Conservation (phyloP, 306 rosid genomes). For the Myrica gale region DNA sequence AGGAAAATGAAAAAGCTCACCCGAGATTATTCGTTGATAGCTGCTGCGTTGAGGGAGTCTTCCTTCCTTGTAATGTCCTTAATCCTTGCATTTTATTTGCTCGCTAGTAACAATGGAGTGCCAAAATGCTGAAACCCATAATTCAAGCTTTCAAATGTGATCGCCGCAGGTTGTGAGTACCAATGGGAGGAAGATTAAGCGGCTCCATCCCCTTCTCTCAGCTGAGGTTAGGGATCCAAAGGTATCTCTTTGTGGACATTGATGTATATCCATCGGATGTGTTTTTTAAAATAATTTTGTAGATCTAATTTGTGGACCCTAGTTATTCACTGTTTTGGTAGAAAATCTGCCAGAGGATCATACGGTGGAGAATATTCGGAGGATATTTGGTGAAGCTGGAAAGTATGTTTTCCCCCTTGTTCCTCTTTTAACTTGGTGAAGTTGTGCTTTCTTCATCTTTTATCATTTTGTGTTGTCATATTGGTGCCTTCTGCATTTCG, state of each 20-base stretch:
- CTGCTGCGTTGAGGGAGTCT: conserved; percentile 75
- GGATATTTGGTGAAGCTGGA: conserved; percentile 82
- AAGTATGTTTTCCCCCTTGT: conserved; percentile 45
- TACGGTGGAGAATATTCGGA: conserved; percentile 69
- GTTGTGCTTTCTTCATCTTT: conserved; percentile 4
- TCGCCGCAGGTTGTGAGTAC: conserved; percentile 69
- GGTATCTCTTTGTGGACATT: conserved; percentile 51
- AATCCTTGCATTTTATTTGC: conserved; percentile 21
- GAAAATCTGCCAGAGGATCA: conserved; percentile 90
- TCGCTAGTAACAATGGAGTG: conserved; percentile 24
- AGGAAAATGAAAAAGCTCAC: conserved; percentile 79
- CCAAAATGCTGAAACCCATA: conserved; percentile 19
- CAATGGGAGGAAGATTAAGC: conserved; percentile 81
- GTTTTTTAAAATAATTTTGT: conserved; percentile 10
- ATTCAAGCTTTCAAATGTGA: conserved; percentile 15
- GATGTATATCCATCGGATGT: background rate
- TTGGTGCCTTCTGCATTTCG: conserved; percentile 13
- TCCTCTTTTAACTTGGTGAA: conserved; percentile 3
- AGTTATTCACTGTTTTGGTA: conserved; percentile 89
- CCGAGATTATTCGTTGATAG: conserved; percentile 49
- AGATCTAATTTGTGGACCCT: conserved; percentile 49
- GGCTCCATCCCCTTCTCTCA: conserved; percentile 58
- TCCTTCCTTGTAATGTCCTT: conserved; percentile 61
- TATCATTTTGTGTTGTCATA: background rate
- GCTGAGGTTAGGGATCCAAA: conserved; percentile 61